Evolutionary conservation across 345 rosid species (phyloP).

Genomic region (Euphorbia pulcherrima): DNA sequence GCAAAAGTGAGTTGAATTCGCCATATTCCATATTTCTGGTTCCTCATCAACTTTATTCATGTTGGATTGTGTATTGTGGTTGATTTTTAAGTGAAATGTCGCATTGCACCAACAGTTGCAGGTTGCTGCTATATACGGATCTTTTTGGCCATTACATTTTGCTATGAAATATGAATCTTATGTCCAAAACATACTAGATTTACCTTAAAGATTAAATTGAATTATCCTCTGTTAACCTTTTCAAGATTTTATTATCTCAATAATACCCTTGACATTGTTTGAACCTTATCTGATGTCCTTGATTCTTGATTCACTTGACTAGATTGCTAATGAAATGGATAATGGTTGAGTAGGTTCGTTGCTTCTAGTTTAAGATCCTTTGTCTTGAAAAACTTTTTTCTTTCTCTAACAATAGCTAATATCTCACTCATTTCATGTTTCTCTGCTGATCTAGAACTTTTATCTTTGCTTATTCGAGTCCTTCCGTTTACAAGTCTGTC

Average conservation of each 20-base stretch:
- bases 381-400: neutral
- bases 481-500: neutral
- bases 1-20: slow-evolving; percentile 57
- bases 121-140: neutral
- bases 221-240: neutral
- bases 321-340: neutral
- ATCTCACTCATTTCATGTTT: neutral
- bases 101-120: neutral
- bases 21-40: neutral
- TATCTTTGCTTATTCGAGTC: neutral
- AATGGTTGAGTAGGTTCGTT: slow-evolving; percentile 1
- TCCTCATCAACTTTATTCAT: neutral
- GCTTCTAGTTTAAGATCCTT: neutral
- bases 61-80: neutral
- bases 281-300: neutral
- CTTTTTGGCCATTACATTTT: neutral
- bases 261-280: neutral
- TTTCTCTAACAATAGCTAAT: neutral
- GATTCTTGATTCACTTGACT: neutral
- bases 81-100: neutral
- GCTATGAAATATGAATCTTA: too few species aligned
- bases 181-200: neutral
- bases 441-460: neutral
- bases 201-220: neutral
- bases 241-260: neutral